Percentiles rank a stretch among this genome's conserved stretches.
Evolutionary conservation across 805 yeast genomes (phyloP).

Genomic region (Wickerhamiella occidentalis): DNA sequence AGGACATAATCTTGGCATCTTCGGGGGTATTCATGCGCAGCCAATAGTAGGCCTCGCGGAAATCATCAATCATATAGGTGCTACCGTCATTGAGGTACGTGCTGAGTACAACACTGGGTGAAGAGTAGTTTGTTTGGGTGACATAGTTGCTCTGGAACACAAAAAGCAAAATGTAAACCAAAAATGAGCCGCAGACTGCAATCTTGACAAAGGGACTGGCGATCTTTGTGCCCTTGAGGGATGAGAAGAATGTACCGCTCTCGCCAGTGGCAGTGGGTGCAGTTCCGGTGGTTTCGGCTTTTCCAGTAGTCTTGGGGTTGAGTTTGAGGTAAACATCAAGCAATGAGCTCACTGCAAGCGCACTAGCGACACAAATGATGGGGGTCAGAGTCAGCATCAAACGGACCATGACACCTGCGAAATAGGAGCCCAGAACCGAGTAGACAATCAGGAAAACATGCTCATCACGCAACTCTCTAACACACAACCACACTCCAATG

Average conservation of each 20-base stretch:
- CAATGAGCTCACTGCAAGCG: conserved; percentile 72
- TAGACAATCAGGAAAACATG: conserved; percentile 88
- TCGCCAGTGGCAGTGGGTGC: background rate
- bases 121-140: conserved; percentile 86
- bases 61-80: conserved; percentile 79
- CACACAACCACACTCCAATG: conserved; percentile 82
- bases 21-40: conserved; percentile 94
- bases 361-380: conserved; percentile 84
- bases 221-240: conserved; percentile 16
- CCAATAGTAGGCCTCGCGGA: conserved; percentile 98
- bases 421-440: conserved; percentile 86
- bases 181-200: conserved; percentile 53
- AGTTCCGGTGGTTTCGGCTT: background rate
- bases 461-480: conserved; percentile 82
- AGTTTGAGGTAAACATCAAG: conserved; percentile 71
- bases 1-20: conserved; percentile 90
- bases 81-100: conserved; percentile 77
- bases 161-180: conserved; percentile 62
- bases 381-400: conserved; percentile 95
- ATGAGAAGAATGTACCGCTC: conserved; percentile 18
- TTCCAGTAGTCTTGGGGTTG: conserved; percentile 8
- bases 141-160: conserved; percentile 97
- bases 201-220: conserved; percentile 39
- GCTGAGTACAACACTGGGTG: conserved; percentile 93
- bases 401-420: conserved; percentile 99